phyloP scores from a whole-genome alignment of 805 yeast genomes.

The Ogataea siamensis region DNA sequence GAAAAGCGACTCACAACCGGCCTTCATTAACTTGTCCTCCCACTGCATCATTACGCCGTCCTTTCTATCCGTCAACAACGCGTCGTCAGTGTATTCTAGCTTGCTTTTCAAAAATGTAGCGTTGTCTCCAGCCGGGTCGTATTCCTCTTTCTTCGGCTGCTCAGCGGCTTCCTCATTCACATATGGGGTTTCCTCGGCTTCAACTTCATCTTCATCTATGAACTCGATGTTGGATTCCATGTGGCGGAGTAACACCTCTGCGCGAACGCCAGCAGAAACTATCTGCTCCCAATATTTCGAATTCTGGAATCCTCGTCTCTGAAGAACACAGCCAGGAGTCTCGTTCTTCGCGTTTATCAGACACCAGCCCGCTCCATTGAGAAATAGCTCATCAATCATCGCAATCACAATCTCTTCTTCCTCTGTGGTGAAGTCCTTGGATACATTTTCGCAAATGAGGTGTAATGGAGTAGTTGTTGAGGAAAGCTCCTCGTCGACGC shows the following conservation, averaged over 20 bases:
- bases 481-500: constrained; percentile 34
- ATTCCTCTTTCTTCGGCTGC: constrained; percentile 19
- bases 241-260: constrained; percentile 77
- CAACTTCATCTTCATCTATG: constrained; percentile 39
- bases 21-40: constrained; percentile 81
- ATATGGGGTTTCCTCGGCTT: constrained; percentile 12
- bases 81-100: constrained; percentile 63
- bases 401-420: constrained; percentile 46
- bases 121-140: constrained; percentile 65
- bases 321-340: constrained; percentile 83
- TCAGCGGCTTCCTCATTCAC: constrained; percentile 15
- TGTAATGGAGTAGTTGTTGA: constrained; percentile 81
- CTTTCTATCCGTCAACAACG: constrained; percentile 67
- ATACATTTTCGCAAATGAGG: constrained; percentile 54
- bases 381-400: constrained; percentile 66
- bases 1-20: constrained; percentile 76
- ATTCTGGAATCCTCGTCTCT: constrained; percentile 45
- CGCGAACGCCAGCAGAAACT: constrained; percentile 86
- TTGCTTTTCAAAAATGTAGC: constrained; percentile 61
- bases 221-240: constrained; percentile 66
- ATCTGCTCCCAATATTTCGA: constrained; percentile 44
- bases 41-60: constrained; percentile 99
- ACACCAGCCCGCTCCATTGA: constrained; percentile 93
- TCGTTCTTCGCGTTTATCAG: constrained; percentile 65
- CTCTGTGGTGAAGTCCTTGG: constrained; percentile 36